These are phyloP conservation scores for Neurospora hispaniola DNA, from an alignment of 495 filamentous ascomycete genomes.

Conservation along the genomic window DNA sequence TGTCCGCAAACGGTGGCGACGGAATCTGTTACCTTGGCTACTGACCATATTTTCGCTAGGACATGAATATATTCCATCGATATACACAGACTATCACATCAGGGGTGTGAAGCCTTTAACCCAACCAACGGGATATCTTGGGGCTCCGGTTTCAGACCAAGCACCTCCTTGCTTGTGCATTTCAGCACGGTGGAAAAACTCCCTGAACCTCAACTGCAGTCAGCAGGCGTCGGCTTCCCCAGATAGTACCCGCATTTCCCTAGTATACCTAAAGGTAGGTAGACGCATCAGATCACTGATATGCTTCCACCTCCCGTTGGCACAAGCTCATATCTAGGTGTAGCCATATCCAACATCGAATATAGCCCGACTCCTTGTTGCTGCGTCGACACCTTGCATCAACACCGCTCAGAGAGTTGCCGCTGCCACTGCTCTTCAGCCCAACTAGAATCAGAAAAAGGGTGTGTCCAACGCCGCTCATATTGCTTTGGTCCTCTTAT, in stretches of 20 bases:
- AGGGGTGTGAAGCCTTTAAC: conserved; percentile 20
- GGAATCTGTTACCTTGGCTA: conserved; percentile 20
- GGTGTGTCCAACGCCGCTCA: conserved; percentile 22
- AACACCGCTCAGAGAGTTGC: conserved; percentile 13
- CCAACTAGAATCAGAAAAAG: conserved; percentile 12
- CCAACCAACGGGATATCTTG: conserved; percentile 20
- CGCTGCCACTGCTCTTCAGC: conserved; percentile 9
- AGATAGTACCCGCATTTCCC: neutral
- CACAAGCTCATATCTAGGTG: neutral
- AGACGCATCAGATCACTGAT: neutral
- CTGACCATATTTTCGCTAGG: conserved; percentile 15
- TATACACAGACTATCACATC: conserved; percentile 18
- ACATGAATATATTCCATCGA: conserved; percentile 21
- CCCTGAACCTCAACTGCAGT: conserved; percentile 16
- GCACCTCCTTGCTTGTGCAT: conserved; percentile 21
- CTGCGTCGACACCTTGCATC: conserved; percentile 14
- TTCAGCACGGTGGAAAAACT: conserved; percentile 23
- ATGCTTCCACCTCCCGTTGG: neutral
- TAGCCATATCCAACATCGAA: conserved; percentile 11
- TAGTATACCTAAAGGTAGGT: neutral
- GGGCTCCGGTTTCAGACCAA: conserved; percentile 21
- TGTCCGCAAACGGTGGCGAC: conserved; percentile 29
- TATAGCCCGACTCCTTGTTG: conserved; percentile 19
- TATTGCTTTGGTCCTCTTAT: conserved; percentile 17
- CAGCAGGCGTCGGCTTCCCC: conserved; percentile 10